Base-by-base conservation (phyloP, 345 rosid species). In the Gossypium turneri region DNA sequence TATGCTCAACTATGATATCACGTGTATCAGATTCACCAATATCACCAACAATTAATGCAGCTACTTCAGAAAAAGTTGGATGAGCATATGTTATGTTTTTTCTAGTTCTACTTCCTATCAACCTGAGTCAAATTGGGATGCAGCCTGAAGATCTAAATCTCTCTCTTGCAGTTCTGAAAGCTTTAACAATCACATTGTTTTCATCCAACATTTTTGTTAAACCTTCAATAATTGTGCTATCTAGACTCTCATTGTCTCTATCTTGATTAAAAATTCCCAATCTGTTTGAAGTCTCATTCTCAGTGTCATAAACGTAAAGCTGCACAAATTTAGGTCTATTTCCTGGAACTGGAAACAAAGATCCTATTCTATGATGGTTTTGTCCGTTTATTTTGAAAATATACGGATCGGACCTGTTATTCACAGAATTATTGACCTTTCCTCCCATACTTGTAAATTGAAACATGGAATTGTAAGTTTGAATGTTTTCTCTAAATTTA, bases 331-430 rank as follows among this genome's bases (percentile, higher is more conserved):
- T 62, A 0, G 20, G 13, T 2, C 2, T 27, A 2, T 62, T 2
- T 1, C 45, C 10, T 0, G 6, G 0, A 0, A 9, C 1, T 4
- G 2, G 19, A 2, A 62, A 20, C 3, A 27, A 38, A 25, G 27
- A 25, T 25, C 27, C 29, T 27, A 27, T 27, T 27, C 29, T 27
- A 27, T 27, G 29, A 27, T 0, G 45, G 7, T 62, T 62, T 5
- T 29, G 48, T 64, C 22, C 55, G 4, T 19, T 20, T 0, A 67
- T 19, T 2, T 2, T 34, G 2, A 45, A 67, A 2, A 47, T 2
- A 47, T 45, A 45, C 0, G 38, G 56, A 1, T 55, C 38, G 1
- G 0, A 0, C 7, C 0, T 6, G 1, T 12, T 19, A 0, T 47
- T 67, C 0, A 67, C 1, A 1, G 3, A 2, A 45, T 22, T 9